Conservation (phyloP, 495 filamentous ascomycete species). For the Immersiella caudata region DNA sequence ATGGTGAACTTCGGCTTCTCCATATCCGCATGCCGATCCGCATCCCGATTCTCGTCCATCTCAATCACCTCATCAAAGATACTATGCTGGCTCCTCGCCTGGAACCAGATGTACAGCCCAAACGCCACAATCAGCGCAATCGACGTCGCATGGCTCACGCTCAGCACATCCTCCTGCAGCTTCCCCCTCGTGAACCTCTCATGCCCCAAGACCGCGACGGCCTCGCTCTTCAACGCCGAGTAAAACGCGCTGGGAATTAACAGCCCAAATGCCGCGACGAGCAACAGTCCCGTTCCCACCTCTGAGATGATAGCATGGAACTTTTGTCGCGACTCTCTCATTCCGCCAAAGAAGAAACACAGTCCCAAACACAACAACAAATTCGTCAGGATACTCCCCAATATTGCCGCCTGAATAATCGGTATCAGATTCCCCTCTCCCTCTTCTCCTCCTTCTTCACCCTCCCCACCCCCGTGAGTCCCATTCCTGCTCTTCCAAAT, state of each 20-base stretch:
- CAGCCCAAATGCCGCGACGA: constrained; percentile 59
- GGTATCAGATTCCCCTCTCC: constrained; percentile 49
- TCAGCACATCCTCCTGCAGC: constrained; percentile 55
- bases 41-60: constrained; percentile 68
- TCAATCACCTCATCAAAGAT: constrained; percentile 65
- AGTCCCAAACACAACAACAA: constrained; percentile 41
- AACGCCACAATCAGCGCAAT: constrained; percentile 78
- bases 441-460: constrained; percentile 20
- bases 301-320: constrained; percentile 59
- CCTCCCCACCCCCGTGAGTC: neutral
- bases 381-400: constrained; percentile 40
- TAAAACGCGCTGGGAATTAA: constrained; percentile 41
- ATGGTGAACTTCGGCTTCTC: constrained; percentile 74
- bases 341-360: constrained; percentile 56
- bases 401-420: constrained; percentile 63
- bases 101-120: constrained; percentile 73
- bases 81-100: constrained; percentile 75
- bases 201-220: constrained; percentile 11
- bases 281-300: constrained; percentile 73
- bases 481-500: constrained; percentile 33
- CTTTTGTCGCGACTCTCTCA: constrained; percentile 31
- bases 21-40: constrained; percentile 65
- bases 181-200: constrained; percentile 34
- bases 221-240: constrained; percentile 35
- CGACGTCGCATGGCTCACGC: constrained; percentile 71